Conservation (phyloP, 805 yeast species). For the Peterozyma xylosa region DNA sequence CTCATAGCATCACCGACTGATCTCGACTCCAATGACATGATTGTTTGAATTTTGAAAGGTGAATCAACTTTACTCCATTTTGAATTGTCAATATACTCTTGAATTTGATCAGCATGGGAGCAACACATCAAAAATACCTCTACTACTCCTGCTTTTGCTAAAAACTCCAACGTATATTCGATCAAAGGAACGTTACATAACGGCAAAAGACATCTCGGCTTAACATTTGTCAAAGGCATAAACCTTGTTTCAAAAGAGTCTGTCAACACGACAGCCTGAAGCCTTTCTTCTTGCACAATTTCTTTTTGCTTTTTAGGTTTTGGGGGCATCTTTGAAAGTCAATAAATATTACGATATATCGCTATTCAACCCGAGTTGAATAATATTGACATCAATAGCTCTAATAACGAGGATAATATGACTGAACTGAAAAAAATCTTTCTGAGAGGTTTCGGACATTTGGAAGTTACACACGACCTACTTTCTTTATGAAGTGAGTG, state of each 20-base stretch:
- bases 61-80: slow-evolving; percentile 65
- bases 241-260: slow-evolving; percentile 91
- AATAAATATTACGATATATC: too few species aligned
- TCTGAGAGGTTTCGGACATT: too few species aligned
- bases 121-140: slow-evolving; percentile 90
- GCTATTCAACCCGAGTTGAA: too few species aligned
- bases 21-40: slow-evolving; percentile 78
- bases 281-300: slow-evolving; percentile 57
- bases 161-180: slow-evolving; percentile 90
- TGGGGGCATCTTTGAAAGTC: slow-evolving; percentile 29
- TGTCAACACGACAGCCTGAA: slow-evolving; percentile 91
- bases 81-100: slow-evolving; percentile 66
- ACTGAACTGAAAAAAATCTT: too few species aligned
- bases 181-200: slow-evolving; percentile 89
- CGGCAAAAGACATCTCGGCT: slow-evolving; percentile 88
- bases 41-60: slow-evolving; percentile 74
- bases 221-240: slow-evolving; percentile 81
- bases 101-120: slow-evolving; percentile 84
- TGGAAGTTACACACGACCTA: too few species aligned
- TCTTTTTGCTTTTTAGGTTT: slow-evolving; percentile 48
- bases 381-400: too few species aligned
- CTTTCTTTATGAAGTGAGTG: too few species aligned
- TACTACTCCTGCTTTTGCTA: slow-evolving; percentile 83
- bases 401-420: too few species aligned
- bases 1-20: slow-evolving; percentile 98